phyloP scores from a whole-genome alignment of 306 rosid genomes.

The Astragalus membranaceus region DNA sequence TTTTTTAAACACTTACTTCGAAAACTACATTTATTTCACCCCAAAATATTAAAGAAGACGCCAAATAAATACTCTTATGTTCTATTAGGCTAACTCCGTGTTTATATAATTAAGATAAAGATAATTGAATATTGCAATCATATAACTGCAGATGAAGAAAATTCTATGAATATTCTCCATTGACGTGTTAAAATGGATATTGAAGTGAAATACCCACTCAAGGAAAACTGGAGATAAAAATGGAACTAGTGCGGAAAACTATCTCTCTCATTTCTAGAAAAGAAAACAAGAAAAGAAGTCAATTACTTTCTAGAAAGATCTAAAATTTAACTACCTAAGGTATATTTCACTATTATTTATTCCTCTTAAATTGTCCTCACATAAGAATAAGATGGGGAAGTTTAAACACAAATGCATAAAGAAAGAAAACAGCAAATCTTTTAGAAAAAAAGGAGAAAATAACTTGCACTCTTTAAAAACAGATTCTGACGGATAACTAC shows the following conservation, averaged over 20 bases:
- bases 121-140: background rate
- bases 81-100: too few species aligned
- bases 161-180: background rate
- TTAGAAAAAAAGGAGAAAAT: background rate
- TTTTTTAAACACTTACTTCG: too few species aligned
- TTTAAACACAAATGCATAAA: background rate
- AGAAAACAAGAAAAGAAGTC: background rate
- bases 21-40: too few species aligned
- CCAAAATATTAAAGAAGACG: too few species aligned
- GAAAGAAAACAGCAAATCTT: background rate
- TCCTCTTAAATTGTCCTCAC: background rate
- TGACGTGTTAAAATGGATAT: too few species aligned
- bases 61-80: too few species aligned
- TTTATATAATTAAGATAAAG: too few species aligned
- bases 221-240: background rate
- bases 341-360: background rate
- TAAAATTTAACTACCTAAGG: background rate
- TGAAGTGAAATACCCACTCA: too few species aligned
- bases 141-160: background rate
- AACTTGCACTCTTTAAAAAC: background rate
- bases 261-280: background rate
- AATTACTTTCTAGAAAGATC: background rate
- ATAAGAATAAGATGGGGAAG: background rate
- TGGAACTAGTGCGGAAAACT: background rate
- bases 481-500: slow-evolving; percentile 18